Evolutionary conservation across 2,329 filamentous ascomycete genomes (phyloP), one percentile per base, ranked within the genome.

Genomic region (Talaromyces piceae): DNA sequence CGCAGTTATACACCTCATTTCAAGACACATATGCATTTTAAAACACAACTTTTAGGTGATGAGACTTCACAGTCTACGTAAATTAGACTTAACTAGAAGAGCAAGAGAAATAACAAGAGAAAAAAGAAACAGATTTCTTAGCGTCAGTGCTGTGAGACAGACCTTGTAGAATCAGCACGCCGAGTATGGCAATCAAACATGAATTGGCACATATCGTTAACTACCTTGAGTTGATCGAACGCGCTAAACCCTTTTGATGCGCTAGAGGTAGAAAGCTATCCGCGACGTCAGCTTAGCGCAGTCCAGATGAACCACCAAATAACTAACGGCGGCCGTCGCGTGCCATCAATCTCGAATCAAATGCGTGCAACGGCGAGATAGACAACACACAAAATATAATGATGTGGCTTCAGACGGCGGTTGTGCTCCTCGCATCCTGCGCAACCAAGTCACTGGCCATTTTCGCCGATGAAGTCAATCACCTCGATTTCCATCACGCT

Each of bases 401-500:
- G 59, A 72, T 72, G 69, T 61, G 68, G 67, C 65, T 72, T 56
- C 64, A 67, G 60, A 67, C 63, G 62, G 66, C 68, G 52, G 60
- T 67, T 47, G 57, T 70, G 33, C 54, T 67, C 58, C 60, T 69
- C 59, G 64, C 69, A 57, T 68, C 63, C 47, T 83, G 61, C 73
- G 74, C 59, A 66, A 75, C 60, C 63, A 76, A 64, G 73, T 61
- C 80, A 47, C 66, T 71, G 63, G 88, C 90, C 58, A 82, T 97
- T 54, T 95, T 90, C 73, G 78, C 81, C 59, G 93, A 98, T 66
- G 91, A 98, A 70, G 90, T 94, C 59, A 91, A 84, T 73, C 80
- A 88, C 61, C 81, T 94, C 67, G 93, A 98, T 72, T 97, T 90
- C 74, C 91, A 97, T 72, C 84, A 95, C 73, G 82, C 88, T 58